Evolutionary conservation across 192 early-diverging fungal genomes (phyloP).

Genomic region (Mycoemilia scoparia): DNA sequence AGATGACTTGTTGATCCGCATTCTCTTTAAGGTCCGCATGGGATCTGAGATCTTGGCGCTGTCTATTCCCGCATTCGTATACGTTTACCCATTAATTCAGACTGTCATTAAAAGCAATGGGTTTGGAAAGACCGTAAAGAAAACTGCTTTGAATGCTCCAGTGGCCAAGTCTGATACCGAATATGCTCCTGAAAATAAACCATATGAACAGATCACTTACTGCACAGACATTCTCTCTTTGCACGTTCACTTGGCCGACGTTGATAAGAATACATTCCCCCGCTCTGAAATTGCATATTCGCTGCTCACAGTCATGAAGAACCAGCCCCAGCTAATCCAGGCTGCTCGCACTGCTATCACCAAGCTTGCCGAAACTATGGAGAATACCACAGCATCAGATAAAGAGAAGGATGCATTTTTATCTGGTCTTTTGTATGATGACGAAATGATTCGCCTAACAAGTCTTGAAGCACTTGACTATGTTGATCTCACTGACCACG

Average conservation of each 20-base stretch:
- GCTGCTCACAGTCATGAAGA: constrained; percentile 41
- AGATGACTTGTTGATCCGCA: constrained; percentile 30
- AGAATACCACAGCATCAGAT: constrained; percentile 11
- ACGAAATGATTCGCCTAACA: constrained; percentile 18
- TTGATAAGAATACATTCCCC: constrained; percentile 29
- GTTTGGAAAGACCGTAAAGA: constrained; percentile 24
- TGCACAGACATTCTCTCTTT: constrained; percentile 41
- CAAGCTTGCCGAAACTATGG: constrained; percentile 36
- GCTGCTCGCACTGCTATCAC: constrained; percentile 23
- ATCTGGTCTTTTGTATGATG: constrained; percentile 10
- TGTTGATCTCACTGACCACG: constrained; percentile 18
- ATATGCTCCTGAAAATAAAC: constrained; percentile 22
- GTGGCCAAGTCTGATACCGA: constrained; percentile 22
- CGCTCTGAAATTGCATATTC: constrained; percentile 42
- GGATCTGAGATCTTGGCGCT: constrained; percentile 35
- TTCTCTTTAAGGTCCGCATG: constrained; percentile 48
- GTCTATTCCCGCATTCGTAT: constrained; percentile 41
- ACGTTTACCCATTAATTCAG: constrained; percentile 44
- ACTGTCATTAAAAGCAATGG: constrained; percentile 43
- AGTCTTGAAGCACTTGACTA: constrained; percentile 26
- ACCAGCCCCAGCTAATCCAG: constrained; percentile 25
- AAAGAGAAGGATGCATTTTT: constrained; percentile 18
- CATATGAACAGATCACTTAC: constrained; percentile 46
- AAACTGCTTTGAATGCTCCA: constrained; percentile 17
- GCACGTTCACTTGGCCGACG: constrained; percentile 31